phyloP scores from a whole-genome alignment of 768 basidiomycete genomes.

The Dentipellis fragilis region DNA sequence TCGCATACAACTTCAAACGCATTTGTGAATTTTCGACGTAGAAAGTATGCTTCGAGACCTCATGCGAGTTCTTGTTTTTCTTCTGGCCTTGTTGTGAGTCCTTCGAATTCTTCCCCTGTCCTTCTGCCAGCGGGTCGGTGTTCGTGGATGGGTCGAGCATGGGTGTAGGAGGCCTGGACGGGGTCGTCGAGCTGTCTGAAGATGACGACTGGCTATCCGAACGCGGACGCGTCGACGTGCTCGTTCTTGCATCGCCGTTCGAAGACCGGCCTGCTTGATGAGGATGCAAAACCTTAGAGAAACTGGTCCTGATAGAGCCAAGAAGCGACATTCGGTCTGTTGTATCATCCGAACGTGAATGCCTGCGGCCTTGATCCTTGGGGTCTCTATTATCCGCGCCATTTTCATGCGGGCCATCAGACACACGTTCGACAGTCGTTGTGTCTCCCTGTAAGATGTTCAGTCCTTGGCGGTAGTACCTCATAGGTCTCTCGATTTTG shows the following conservation, averaged over 20 bases:
- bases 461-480: conserved; percentile 81
- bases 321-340: conserved; percentile 27
- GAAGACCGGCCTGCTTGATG: conserved; percentile 2
- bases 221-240: conserved; percentile 6
- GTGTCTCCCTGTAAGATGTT: conserved; percentile 42
- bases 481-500: conserved; percentile 78
- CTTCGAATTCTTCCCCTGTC: conserved; percentile 18
- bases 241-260: background rate
- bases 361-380: background rate
- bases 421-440: conserved; percentile 18
- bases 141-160: conserved; percentile 81
- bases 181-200: conserved; percentile 11
- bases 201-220: conserved; percentile 2
- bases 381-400: background rate
- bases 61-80: conserved; percentile 37
- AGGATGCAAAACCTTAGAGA: conserved; percentile 37
- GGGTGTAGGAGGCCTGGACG: conserved; percentile 32
- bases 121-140: conserved; percentile 37
- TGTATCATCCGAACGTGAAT: background rate
- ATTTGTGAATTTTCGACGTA: conserved; percentile 89
- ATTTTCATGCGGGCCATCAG: conserved; percentile 10
- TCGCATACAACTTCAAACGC: conserved; percentile 76
- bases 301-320: conserved; percentile 35
- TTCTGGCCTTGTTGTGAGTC: conserved; percentile 26
- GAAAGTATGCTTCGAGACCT: conserved; percentile 90